A percentile compares a stretch with the other conserved stretches of the same genome.
phyloP scores from a whole-genome alignment of 2,329 filamentous ascomycete species.

The Aspergillus niger region DNA sequence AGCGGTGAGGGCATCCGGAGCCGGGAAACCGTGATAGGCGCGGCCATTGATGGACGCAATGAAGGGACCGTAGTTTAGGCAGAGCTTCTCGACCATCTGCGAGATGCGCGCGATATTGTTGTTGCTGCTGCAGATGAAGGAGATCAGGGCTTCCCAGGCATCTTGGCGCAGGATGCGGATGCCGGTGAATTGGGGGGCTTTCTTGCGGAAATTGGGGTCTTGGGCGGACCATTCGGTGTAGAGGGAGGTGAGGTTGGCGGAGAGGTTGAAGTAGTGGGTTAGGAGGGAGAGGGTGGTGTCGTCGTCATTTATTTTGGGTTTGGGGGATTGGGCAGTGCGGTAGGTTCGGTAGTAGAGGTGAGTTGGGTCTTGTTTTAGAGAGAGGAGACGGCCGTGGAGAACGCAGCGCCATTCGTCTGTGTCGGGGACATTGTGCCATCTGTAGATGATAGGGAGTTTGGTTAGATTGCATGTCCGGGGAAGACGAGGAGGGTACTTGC shows the following conservation, averaged over 20 bases:
- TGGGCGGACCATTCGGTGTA: conserved; percentile 85
- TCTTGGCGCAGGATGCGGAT: conserved; percentile 92
- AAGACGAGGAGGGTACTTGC: not conserved
- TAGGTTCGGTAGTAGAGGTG: conserved; percentile 78
- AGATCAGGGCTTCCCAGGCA: conserved; percentile 89
- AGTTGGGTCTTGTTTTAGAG: conserved; percentile 76
- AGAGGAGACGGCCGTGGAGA: conserved; percentile 80
- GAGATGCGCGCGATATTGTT: conserved; percentile 96
- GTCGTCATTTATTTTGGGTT: conserved; percentile 24
- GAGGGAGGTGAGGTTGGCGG: conserved; percentile 70
- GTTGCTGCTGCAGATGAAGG: conserved; percentile 98
- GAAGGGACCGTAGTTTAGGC: conserved; percentile 76
- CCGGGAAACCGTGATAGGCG: conserved; percentile 84
- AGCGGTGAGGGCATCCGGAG: conserved; percentile 70
- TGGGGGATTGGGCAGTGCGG: conserved; percentile 44
- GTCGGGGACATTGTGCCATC: conserved; percentile 77
- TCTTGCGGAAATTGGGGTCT: conserved; percentile 85
- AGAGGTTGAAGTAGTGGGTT: conserved; percentile 83
- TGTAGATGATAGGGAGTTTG: conserved; percentile 31
- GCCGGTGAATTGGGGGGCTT: conserved; percentile 83
- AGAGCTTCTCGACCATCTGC: conserved; percentile 95
- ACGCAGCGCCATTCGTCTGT: conserved; percentile 88
- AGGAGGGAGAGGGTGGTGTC: conserved; percentile 72
- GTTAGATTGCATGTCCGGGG: conserved; percentile 1
- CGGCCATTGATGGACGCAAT: conserved; percentile 70